Percentiles rank a stretch among this genome's conserved stretches.
Evolutionary conservation across 2,329 filamentous ascomycete species (phyloP).

Genomic region (Coccinonectria pachysandricola): DNA sequence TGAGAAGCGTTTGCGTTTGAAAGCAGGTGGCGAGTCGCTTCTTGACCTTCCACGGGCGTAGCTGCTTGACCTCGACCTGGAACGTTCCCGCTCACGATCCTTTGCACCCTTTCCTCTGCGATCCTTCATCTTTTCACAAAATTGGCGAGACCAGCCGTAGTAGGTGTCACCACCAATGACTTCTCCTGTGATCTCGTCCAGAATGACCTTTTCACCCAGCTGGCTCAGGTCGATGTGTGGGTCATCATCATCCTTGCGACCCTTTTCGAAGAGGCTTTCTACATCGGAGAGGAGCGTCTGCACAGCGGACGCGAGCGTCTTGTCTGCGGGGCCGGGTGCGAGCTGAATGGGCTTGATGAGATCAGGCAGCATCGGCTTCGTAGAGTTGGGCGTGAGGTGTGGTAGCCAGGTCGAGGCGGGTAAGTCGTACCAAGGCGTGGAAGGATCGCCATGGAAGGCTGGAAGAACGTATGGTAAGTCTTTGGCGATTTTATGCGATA

Average conservation of each 20-base stretch:
- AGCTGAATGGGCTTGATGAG: conserved; percentile 65
- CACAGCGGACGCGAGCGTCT: conserved; percentile 56
- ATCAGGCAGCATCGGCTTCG: conserved; percentile 59
- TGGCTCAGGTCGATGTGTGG: conserved; percentile 57
- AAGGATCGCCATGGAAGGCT: conserved; percentile 63
- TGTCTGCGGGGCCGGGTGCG: conserved; percentile 55
- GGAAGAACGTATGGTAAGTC: conserved; percentile 62
- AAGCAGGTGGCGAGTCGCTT: conserved; percentile 21
- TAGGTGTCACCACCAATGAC: conserved; percentile 61
- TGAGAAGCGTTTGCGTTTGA: conserved; percentile 21
- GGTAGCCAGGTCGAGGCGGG: conserved; percentile 75
- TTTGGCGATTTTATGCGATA: conserved; percentile 34
- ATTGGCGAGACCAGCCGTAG: conserved; percentile 76
- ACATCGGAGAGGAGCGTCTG: conserved; percentile 60
- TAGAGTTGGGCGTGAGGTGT: conserved; percentile 66
- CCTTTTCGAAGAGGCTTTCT: conserved; percentile 54
- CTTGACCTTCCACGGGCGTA: conserved; percentile 20
- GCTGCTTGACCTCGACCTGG: conserved; percentile 22
- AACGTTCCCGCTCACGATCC: conserved; percentile 22
- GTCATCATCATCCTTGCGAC: conserved; percentile 36
- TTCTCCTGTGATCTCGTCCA: conserved; percentile 57
- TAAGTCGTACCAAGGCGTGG: conserved; percentile 68
- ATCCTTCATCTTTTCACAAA: conserved; percentile 72
- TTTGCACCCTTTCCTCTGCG: conserved; percentile 27
- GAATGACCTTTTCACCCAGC: conserved; percentile 57